Percentiles rank a stretch among this genome's conserved stretches.
Conservation (phyloP, 176 grass and related monocot species). For the Zoysia pacifica region DNA sequence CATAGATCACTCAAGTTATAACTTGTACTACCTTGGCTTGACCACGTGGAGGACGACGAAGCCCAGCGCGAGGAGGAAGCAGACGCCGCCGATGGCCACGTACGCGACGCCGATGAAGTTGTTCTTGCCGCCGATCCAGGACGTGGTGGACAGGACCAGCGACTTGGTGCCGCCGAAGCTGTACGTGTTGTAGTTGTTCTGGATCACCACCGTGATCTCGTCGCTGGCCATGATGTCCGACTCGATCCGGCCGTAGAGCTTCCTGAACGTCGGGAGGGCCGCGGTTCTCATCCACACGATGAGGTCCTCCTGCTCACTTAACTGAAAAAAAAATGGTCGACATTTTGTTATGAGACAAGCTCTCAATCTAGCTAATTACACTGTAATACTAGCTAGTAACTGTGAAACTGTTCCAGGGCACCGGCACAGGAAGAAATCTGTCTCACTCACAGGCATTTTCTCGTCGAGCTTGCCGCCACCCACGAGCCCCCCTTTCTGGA, state of each 20-base stretch:
- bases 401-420: no score
- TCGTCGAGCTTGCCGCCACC: conserved; percentile 71
- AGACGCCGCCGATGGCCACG: conserved; percentile 64
- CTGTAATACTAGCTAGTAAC: no score
- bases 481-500: conserved; percentile 63
- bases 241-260: conserved; percentile 89
- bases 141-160: conserved; percentile 79
- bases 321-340: no score
- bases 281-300: conserved; percentile 95
- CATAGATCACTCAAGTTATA: no score
- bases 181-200: conserved; percentile 98
- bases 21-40: conserved; percentile 71
- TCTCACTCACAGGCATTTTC: conserved; percentile 63
- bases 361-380: no score
- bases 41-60: conserved; percentile 70
- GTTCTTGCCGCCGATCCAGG: conserved; percentile 90
- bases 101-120: conserved; percentile 81
- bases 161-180: conserved; percentile 84
- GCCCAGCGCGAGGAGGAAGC: conserved; percentile 59
- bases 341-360: no score
- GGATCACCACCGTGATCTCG: conserved; percentile 72
- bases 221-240: conserved; percentile 62
- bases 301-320: conserved; percentile 86
- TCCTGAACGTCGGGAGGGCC: conserved; percentile 79
- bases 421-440: conserved; percentile 10